Conservation (phyloP, 2,329 filamentous ascomycete species). For the Penicillium sumatraense region DNA sequence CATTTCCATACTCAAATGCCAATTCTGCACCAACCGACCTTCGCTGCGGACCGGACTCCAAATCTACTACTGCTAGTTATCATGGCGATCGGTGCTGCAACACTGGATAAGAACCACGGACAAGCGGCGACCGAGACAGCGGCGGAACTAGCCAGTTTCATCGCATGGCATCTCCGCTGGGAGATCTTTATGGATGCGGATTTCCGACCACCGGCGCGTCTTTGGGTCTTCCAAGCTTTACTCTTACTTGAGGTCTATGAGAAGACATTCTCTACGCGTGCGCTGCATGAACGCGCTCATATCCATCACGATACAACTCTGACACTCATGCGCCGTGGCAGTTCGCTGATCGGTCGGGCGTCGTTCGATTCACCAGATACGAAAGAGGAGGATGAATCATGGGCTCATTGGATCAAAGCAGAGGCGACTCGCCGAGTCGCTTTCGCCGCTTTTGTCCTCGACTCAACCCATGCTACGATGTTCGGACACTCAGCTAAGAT, state of each 20-base stretch:
- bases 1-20: slow-evolving; percentile 94
- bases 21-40: slow-evolving; percentile 92
- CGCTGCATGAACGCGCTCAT: slow-evolving; percentile 90
- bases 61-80: slow-evolving; percentile 84
- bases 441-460: slow-evolving; percentile 92
- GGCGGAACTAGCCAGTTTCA: slow-evolving; percentile 84
- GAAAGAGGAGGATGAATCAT: slow-evolving; percentile 77
- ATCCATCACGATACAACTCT: slow-evolving; percentile 97
- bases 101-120: slow-evolving; percentile 81
- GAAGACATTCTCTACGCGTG: slow-evolving; percentile 94
- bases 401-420: slow-evolving; percentile 94
- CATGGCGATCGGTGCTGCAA: slow-evolving; percentile 90
- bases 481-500: slow-evolving; percentile 97
- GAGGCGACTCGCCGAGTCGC: slow-evolving; percentile 88
- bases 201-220: slow-evolving; percentile 87
- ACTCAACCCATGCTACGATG: slow-evolving; percentile 96
- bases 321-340: slow-evolving; percentile 90
- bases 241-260: slow-evolving; percentile 91
- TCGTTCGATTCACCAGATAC: slow-evolving; percentile 83
- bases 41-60: slow-evolving; percentile 83
- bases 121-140: slow-evolving; percentile 73
- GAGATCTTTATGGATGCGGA: slow-evolving; percentile 91
- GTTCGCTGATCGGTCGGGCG: slow-evolving; percentile 85
- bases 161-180: slow-evolving; percentile 93
- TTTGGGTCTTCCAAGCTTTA: slow-evolving; percentile 94